A percentile compares a stretch with the other conserved stretches of the same genome.
These are phyloP conservation scores for Coemansia reversa DNA, from an alignment of 192 early-diverging fungal genomes.

Conservation along the genomic window DNA sequence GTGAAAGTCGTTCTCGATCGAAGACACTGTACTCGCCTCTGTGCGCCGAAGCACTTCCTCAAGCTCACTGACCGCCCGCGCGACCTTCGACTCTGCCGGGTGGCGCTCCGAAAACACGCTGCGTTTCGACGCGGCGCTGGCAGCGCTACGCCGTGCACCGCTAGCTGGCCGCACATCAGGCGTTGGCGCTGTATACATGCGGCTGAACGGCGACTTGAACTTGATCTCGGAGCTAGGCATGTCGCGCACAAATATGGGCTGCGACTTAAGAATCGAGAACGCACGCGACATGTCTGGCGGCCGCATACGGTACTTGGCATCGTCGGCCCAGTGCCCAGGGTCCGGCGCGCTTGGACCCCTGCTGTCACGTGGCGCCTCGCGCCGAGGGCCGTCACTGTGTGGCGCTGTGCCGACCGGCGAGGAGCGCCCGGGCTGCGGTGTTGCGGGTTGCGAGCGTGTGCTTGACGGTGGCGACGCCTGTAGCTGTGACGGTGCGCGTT, in stretches of 20 bases:
- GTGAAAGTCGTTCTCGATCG: conserved; percentile 40
- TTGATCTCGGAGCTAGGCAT: conserved; percentile 47
- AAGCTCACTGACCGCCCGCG: conserved; percentile 54
- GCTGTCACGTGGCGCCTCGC: background rate
- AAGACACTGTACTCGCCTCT: conserved; percentile 34
- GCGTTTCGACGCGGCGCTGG: conserved; percentile 5
- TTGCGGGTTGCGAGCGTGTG: conserved; percentile 13
- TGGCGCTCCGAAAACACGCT: conserved; percentile 36
- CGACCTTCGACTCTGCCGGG: conserved; percentile 53
- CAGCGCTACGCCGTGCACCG: conserved; percentile 13
- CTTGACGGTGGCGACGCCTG: background rate
- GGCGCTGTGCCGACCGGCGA: conserved; percentile 2
- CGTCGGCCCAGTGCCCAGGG: conserved; percentile 49
- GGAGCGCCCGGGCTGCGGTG: conserved; percentile 7
- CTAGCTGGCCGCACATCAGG: background rate
- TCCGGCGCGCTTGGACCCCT: conserved; percentile 11
- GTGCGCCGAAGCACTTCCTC: conserved; percentile 53
- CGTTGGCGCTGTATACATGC: conserved; percentile 8
- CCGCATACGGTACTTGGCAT: conserved; percentile 42
- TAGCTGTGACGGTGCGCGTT: background rate
- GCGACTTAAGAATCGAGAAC: conserved; percentile 49
- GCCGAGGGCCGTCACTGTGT: conserved; percentile 17
- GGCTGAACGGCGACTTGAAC: conserved; percentile 52
- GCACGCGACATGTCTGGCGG: conserved; percentile 53
- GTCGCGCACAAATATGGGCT: conserved; percentile 47